These are phyloP conservation scores for Colletotrichum nymphaeae DNA, from an alignment of 2,329 filamentous ascomycete species.

Conservation along the genomic window DNA sequence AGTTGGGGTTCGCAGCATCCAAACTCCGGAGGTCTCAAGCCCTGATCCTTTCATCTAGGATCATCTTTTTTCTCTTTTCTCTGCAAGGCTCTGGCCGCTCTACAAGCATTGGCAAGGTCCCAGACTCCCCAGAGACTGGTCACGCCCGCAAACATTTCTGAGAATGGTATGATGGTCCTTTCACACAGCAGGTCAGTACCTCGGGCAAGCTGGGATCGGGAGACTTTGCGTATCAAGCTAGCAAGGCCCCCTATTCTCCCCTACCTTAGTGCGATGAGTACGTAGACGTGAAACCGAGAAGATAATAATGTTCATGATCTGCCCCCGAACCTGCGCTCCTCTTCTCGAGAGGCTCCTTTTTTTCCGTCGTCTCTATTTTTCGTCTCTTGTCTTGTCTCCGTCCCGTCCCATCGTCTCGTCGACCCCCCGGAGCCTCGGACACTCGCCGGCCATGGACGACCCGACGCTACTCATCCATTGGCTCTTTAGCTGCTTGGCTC, in stretches of 20 bases:
- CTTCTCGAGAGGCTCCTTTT: slow-evolving; percentile 4
- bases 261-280: neutral
- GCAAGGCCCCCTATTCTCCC: slow-evolving; percentile 5
- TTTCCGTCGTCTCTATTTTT: slow-evolving; percentile 16
- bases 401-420: neutral
- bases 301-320: slow-evolving; percentile 33
- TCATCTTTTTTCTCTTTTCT: neutral
- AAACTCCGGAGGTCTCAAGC: slow-evolving; percentile 20
- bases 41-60: slow-evolving; percentile 23
- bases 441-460: slow-evolving; percentile 35
- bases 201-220: slow-evolving; percentile 16
- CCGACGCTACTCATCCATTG: slow-evolving; percentile 40
- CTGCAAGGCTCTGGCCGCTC: neutral
- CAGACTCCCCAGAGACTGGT: neutral
- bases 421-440: slow-evolving; percentile 5
- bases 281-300: neutral
- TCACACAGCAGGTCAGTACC: neutral
- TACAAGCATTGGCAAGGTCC: neutral
- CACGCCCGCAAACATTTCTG: neutral
- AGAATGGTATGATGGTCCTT: slow-evolving; percentile 8
- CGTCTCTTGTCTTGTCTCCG: slow-evolving; percentile 1
- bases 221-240: slow-evolving; percentile 11
- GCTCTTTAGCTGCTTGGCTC: slow-evolving; percentile 40
- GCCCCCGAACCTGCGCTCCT: slow-evolving; percentile 9
- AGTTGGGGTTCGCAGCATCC: slow-evolving; percentile 4